Evolutionary conservation across 2,329 filamentous ascomycete genomes (phyloP).

Genomic region (Penicillium sp.): DNA sequence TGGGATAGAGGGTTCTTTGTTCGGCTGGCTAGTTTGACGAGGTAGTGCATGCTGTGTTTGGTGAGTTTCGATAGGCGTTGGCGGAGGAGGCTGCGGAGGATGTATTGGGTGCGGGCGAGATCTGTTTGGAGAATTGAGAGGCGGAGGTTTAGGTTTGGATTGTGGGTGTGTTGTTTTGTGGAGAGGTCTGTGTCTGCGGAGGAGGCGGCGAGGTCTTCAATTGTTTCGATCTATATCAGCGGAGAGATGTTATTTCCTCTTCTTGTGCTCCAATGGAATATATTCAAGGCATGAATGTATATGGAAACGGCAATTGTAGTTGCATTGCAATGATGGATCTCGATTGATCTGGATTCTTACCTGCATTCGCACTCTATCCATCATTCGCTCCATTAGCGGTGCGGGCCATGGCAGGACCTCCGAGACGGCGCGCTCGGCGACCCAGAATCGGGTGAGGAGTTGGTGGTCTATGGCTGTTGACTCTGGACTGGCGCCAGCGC

Average conservation of each 20-base stretch:
- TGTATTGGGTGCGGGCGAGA: slow-evolving; percentile 88
- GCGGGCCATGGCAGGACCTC: slow-evolving; percentile 81
- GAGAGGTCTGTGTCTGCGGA: slow-evolving; percentile 40
- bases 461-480: slow-evolving; percentile 68
- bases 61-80: slow-evolving; percentile 76
- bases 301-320: not conserved
- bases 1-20: slow-evolving; percentile 17
- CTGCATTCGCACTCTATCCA: slow-evolving; percentile 68
- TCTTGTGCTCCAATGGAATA: not conserved
- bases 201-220: slow-evolving; percentile 59
- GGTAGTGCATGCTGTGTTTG: slow-evolving; percentile 52
- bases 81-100: slow-evolving; percentile 79
- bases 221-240: slow-evolving; percentile 57
- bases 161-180: slow-evolving; percentile 64
- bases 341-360: slow-evolving; percentile 24
- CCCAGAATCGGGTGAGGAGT: slow-evolving; percentile 85
- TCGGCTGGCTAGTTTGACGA: slow-evolving; percentile 28
- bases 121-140: slow-evolving; percentile 96
- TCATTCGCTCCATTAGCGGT: slow-evolving; percentile 77
- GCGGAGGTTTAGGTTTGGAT: slow-evolving; percentile 86
- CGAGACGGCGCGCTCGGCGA: slow-evolving; percentile 84
- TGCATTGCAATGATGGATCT: not conserved
- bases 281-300: not conserved
- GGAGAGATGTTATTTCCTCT: not conserved
- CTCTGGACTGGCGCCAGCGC: slow-evolving; percentile 44